Conservation (phyloP, 179 eudicot genomes). For the Gypsophila paniculata region DNA sequence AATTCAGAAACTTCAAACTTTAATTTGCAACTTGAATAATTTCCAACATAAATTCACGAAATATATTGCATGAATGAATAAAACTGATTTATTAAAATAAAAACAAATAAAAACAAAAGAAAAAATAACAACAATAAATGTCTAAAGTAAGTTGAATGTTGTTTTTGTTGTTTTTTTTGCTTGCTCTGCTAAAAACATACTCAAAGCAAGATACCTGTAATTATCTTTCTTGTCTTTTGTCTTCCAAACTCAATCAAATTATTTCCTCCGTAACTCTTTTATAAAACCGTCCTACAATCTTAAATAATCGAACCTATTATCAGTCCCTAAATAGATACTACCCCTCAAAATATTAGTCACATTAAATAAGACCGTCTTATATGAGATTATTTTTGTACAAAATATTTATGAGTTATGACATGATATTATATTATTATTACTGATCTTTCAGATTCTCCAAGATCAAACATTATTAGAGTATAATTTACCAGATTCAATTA, state of each 20-base stretch:
- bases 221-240: conserved; percentile 11
- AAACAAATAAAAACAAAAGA: background rate
- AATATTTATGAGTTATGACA: too few relatives aligned
- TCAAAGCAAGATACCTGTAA: conserved; percentile 17
- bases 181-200: background rate
- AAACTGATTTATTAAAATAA: background rate
- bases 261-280: background rate
- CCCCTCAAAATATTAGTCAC: too few relatives aligned
- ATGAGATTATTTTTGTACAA: too few relatives aligned
- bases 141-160: background rate
- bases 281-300: too few relatives aligned
- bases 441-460: background rate
- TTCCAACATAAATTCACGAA: too few relatives aligned
- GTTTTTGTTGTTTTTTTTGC: background rate
- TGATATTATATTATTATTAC: background rate
- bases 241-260: conserved; percentile 16
- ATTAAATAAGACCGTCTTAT: background rate
- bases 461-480: background rate
- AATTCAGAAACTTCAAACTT: too few relatives aligned
- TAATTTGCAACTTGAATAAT: too few relatives aligned
- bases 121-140: background rate
- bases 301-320: too few relatives aligned
- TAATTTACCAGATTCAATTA: conserved; percentile 8
- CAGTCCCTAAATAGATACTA: too few relatives aligned
- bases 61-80: too few relatives aligned